Evolutionary conservation across 352 stramenopile species (phyloP), one percentile per base, ranked within the genome.

Genomic region (Globisporangium cylindrosporum): DNA sequence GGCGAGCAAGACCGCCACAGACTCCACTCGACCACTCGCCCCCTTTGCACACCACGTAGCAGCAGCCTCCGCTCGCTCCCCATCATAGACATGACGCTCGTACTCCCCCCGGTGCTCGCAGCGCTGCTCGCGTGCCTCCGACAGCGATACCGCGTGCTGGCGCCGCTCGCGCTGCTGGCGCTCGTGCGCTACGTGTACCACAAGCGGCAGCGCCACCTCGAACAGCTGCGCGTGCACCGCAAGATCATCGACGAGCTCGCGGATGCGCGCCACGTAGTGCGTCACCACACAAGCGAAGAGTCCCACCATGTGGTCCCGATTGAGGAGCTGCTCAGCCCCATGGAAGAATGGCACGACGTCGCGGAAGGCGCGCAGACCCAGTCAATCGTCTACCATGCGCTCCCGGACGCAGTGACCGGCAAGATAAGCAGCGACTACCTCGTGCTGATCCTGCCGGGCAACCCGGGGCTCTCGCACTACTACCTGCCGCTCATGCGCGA

Each of bases 401-500:
- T 72, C 8, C 48, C 56, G 27, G 56, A 57, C 7, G 29, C 6
- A 27, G 22, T 15, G n/a, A 61, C 64, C 1, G 66, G 60, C 29
- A 24, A 77, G 38, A 29, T 36, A n/a, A 24, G 36, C 2, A 36
- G 72, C 57, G 81, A 89, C 10, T 59, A 77, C 36, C 71, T 91
- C 43, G 78, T 93, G 64, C 71, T 91, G 14, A 68, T 93, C 24
- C 68, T 91, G 12, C 85, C 85, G 0, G 85, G 85, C 4, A 93
- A 93, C 62, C 85, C 85, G 0, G 85, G 85, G 18, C 49, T 90
- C 36, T 72, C 81, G 24, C 82, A 86, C 66, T 93, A 80, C 62
- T 89, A 90, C 65, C 61, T 90, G 54, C 80, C 85, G 48, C 71
- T 91, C 22, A 87, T 91, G 85, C 80, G 82, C 27, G 70, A 82